phyloP scores from a whole-genome alignment of 1,284 basidiomycete genomes.

The Singerocomus rubriflavus region DNA sequence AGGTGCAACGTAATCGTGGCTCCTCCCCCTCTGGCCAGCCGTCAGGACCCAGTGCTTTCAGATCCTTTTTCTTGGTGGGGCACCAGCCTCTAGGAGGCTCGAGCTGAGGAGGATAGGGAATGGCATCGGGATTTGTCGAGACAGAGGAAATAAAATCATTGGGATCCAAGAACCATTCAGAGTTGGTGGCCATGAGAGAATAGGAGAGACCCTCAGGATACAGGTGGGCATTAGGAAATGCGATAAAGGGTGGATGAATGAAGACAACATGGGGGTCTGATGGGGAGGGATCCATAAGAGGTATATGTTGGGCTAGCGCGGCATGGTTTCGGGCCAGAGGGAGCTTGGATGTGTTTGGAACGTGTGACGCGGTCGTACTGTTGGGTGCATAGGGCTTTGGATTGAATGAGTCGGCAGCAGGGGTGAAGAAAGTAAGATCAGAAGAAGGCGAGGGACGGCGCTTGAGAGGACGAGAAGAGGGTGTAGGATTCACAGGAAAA shows the following conservation, averaged over 20 bases:
- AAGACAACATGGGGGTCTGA: slow-evolving; percentile 61
- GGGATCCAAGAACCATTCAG: slow-evolving; percentile 73
- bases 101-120: slow-evolving; percentile 67
- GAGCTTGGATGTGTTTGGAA: slow-evolving; percentile 21
- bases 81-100: slow-evolving; percentile 81
- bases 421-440: slow-evolving; percentile 54
- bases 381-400: slow-evolving; percentile 55
- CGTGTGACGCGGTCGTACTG: slow-evolving; percentile 15
- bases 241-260: slow-evolving; percentile 65
- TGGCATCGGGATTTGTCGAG: slow-evolving; percentile 46
- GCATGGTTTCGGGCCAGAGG: slow-evolving; percentile 33
- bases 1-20: slow-evolving; percentile 73
- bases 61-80: slow-evolving; percentile 71
- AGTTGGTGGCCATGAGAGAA: slow-evolving; percentile 61
- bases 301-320: slow-evolving; percentile 43
- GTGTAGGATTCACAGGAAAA: slow-evolving; percentile 15
- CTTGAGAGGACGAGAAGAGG: slow-evolving; percentile 39
- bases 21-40: slow-evolving; percentile 75
- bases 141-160: slow-evolving; percentile 56
- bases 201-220: slow-evolving; percentile 67
- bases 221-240: slow-evolving; percentile 58
- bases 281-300: slow-evolving; percentile 62
- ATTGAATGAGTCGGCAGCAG: slow-evolving; percentile 56
- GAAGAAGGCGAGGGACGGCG: slow-evolving; percentile 45
- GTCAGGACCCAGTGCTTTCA: slow-evolving; percentile 59